Evolutionary conservation across 2,329 filamentous ascomycete species (phyloP), one percentile per base, ranked within the genome.

Genomic region (Fusarium sp.): DNA sequence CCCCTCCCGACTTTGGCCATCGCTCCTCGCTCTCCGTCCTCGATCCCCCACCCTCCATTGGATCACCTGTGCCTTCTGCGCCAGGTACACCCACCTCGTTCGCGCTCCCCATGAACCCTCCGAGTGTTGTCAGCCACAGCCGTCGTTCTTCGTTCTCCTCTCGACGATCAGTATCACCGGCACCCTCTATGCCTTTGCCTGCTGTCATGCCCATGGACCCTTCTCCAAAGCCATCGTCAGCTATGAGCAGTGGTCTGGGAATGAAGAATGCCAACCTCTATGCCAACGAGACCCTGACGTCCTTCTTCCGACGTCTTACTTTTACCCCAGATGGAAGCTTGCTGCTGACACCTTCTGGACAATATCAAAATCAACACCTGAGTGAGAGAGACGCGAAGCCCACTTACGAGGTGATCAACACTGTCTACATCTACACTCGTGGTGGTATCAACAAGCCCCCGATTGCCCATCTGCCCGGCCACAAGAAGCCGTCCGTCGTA

Each of bases 401-500:
- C 1, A 87, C 87, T 1, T 95, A 96, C 73, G 95, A 99, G 72
- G 88, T 98, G 54, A 94, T 92, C 75, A 99, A 99, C 78, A 99
- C 96, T 0, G 97, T 99, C 24, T 99, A 99, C 81, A 96, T 99
- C 57, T 99, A 99, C 80, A 98, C 95, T 0, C 88, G 96, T 74
- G 96, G 95, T 30, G 96, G 96, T 25, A 94, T 99, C 77, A 98
- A 98, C 82, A 98, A 97, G 79, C 94, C 96, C 2, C 96, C 96
- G 4, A 92, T 98, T 61, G 94, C 95, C 9, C 96, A 98, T 81
- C 86, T 99, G 9, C 96, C 96, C 0, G 96, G 96, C 3, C 95
- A 98, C 81, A 99, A 98, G 85, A 99, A 99, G 80, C 96, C 96
- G 0, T 98, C 96, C 0, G 93, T 99, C 14, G 96, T 95, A 3